Conservation (phyloP, 768 basidiomycete species). For the Rhodotorula sphaerocarpa region DNA sequence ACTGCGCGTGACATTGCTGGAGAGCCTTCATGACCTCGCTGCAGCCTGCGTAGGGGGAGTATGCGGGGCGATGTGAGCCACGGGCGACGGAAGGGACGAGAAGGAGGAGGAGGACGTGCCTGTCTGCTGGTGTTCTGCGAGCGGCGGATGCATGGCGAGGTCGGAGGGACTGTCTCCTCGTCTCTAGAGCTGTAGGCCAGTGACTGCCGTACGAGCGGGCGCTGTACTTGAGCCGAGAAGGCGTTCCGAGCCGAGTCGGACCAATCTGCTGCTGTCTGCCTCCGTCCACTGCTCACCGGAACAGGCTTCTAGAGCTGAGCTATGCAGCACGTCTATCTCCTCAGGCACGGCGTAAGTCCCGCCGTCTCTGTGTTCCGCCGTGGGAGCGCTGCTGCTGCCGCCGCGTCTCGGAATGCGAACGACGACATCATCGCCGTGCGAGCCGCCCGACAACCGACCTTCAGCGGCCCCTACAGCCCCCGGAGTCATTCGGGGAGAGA, state of each 20-base stretch:
- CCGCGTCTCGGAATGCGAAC: background rate
- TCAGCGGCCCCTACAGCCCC: too few relatives aligned
- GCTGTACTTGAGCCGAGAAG: too few relatives aligned
- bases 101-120: background rate
- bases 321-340: slow-evolving; percentile 15
- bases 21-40: slow-evolving; percentile 21
- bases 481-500: too few relatives aligned
- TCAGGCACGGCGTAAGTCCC: slow-evolving; percentile 21
- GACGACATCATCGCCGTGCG: background rate
- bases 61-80: background rate
- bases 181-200: too few relatives aligned
- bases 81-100: background rate
- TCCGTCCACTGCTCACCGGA: too few relatives aligned
- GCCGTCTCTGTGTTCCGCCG: background rate
- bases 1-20: slow-evolving; percentile 25
- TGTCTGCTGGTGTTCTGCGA: slow-evolving; percentile 31
- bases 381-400: background rate
- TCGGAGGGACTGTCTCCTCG: too few relatives aligned
- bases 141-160: slow-evolving; percentile 20
- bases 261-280: background rate
- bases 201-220: too few relatives aligned
- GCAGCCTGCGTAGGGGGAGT: slow-evolving; percentile 10
- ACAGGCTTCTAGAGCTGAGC: too few relatives aligned
- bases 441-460: background rate
- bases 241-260: background rate